Conservation (phyloP, 257 asterid species). For the Solanum neorickii region DNA sequence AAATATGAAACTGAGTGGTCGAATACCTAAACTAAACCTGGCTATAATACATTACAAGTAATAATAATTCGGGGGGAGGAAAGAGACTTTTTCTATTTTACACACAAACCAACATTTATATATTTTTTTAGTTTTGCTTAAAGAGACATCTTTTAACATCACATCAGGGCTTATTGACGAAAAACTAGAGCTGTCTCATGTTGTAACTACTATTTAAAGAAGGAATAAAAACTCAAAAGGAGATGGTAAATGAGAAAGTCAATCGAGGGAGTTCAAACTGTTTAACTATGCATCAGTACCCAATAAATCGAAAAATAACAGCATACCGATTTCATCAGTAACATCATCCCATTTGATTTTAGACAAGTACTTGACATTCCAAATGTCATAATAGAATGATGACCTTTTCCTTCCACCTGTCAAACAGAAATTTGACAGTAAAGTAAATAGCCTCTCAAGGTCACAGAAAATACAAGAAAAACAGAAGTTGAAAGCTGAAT, state of each 20-base stretch:
- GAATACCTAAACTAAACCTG: neutral
- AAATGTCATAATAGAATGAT: conserved; percentile 68
- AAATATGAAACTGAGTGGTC: neutral
- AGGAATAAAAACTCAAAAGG: neutral
- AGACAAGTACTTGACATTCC: conserved; percentile 95
- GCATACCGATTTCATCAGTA: conserved; percentile 65
- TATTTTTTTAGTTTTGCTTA: neutral
- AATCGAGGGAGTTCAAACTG: neutral
- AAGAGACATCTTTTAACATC: neutral
- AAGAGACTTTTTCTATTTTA: neutral
- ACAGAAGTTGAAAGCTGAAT: neutral
- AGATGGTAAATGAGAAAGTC: neutral
- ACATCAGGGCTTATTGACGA: neutral
- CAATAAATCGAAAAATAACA: neutral
- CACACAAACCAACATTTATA: neutral
- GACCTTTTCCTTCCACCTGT: conserved; percentile 91
- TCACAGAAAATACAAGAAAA: neutral
- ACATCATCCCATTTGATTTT: conserved; percentile 99
- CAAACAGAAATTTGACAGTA: neutral
- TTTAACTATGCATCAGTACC: neutral
- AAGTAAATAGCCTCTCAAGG: neutral
- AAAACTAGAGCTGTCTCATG: neutral
- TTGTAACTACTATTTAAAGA: neutral
- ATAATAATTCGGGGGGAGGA: neutral
- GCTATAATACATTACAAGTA: neutral